Base-by-base conservation (phyloP, 2,329 filamentous ascomycete genomes). In the Trichoderma hamatum region DNA sequence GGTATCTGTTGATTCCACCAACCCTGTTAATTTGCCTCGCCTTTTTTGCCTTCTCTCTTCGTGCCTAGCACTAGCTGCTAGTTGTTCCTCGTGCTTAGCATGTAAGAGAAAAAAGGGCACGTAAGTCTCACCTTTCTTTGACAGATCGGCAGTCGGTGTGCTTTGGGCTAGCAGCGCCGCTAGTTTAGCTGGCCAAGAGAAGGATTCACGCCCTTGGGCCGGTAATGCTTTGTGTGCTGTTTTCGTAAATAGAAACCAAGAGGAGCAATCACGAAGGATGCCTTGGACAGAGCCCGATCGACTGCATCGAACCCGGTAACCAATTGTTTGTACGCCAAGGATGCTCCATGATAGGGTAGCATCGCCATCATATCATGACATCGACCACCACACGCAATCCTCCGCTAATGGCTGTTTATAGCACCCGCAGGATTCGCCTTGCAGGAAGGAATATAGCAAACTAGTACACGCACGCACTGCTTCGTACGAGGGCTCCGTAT, bases 61-160 rank as follows among this genome's bases (percentile, higher is more conserved):
- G 39, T 43, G 39, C 39, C 39, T 19, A 43, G 16, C 34, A 19
- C 39, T n/a, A 7, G 39, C n/a, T 19, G 2, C 36, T 39, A 39
- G 16, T 2, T n/a, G 39, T n/a, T 30, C 19, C 14, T 55, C 26
- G 3, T 30, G n/a, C n/a, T 21, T 16, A 30, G 32, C 30, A 64
- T 65, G 26, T 32, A 21, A 30, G 21, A n/a, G 39, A 61, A 39
- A 60, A 46, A 56, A 49, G 21, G 43, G 46, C 46, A 13, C n/a
- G 4, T 13, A 9, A 14, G 14, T 67, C 63, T 34, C 49, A 34
- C 32, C 21, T 36, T 32, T 30, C 54, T 58, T 67, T 67, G 63
- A 67, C 54, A 67, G 54, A 51, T 67, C 63, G 52, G 63, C 63
- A 51, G 36, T 59, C 54, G 63, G 54, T 67, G 54, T 51, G 24